phyloP scores from a whole-genome alignment of 1,284 basidiomycete species.

The Fomes fomentarius region DNA sequence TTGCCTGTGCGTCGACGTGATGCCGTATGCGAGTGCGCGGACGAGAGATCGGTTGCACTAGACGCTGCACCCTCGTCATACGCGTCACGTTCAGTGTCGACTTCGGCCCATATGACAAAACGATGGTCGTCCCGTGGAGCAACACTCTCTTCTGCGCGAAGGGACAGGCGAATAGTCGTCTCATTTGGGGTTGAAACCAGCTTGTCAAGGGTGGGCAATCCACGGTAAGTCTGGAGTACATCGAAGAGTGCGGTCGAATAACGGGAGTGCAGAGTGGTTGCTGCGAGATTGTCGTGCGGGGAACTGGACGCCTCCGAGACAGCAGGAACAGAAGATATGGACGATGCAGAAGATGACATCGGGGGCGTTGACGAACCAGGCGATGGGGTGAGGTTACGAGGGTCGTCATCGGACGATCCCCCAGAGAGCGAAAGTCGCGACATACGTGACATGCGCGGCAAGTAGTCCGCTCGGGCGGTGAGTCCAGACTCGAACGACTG shows the following conservation, averaged over 20 bases:
- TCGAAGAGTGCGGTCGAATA: constrained; percentile 79
- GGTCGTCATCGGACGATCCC: constrained; percentile 21
- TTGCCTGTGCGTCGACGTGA: constrained; percentile 20
- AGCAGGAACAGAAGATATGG: constrained; percentile 12
- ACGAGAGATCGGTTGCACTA: constrained; percentile 52
- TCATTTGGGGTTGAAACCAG: constrained; percentile 47
- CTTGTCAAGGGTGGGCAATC: constrained; percentile 69
- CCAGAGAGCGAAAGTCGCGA: constrained; percentile 24
- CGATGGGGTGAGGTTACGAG: constrained; percentile 5
- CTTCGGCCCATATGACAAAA: constrained; percentile 87
- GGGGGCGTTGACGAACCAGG: constrained; percentile 8
- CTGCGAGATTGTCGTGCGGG: constrained; percentile 23
- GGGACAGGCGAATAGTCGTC: constrained; percentile 68
- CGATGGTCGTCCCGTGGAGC: constrained; percentile 82
- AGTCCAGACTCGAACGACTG: constrained; percentile 80
- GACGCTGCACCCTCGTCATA: constrained; percentile 41
- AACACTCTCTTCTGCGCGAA: constrained; percentile 64
- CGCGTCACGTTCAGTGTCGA: constrained; percentile 44
- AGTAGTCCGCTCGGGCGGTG: constrained; percentile 58
- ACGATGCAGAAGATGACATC: constrained; percentile 8
- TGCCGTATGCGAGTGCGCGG: constrained; percentile 37
- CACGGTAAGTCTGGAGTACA: constrained; percentile 79
- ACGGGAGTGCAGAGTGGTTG: constrained; percentile 57
- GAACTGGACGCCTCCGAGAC: constrained; percentile 14
- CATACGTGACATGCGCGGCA: constrained; percentile 22